Evolutionary conservation across 2,329 filamentous ascomycete genomes (phyloP).

Genomic region (Intubia oerlemansii): DNA sequence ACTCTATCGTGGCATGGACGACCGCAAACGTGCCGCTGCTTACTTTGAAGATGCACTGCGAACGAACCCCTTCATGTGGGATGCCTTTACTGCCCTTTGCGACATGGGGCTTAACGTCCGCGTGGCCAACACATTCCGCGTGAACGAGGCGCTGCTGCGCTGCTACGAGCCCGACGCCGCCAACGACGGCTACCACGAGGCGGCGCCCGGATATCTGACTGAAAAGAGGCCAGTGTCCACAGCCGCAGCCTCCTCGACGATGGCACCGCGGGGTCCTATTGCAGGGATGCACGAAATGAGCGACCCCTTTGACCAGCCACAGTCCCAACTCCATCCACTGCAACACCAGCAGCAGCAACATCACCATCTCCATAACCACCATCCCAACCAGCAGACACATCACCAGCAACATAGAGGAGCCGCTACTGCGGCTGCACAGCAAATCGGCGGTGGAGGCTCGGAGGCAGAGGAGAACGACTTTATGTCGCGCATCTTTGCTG

Average conservation of each 20-base stretch:
- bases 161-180: conserved; percentile 20
- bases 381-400: too few relatives aligned
- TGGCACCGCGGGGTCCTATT: conserved; percentile 8
- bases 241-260: conserved; percentile 18
- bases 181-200: conserved; percentile 12
- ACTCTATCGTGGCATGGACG: conserved; percentile 63
- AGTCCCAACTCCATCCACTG: conserved; percentile 8
- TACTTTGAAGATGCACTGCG: conserved; percentile 80
- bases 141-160: conserved; percentile 32
- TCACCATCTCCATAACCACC: too few relatives aligned
- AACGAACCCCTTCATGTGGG: conserved; percentile 92
- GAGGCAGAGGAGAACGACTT: conserved; percentile 30
- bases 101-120: conserved; percentile 69
- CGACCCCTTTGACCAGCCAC: conserved; percentile 31
- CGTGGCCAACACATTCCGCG: conserved; percentile 69
- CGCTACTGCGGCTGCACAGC: neutral
- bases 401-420: too few relatives aligned
- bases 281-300: conserved; percentile 14
- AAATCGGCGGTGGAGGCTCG: neutral
- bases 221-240: conserved; percentile 12
- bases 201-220: conserved; percentile 12
- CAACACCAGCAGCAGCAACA: neutral
- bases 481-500: conserved; percentile 31
- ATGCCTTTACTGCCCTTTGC: conserved; percentile 76
- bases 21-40: conserved; percentile 63